phyloP scores from a whole-genome alignment of 2,329 filamentous ascomycete genomes.

The Trichoderma endophyticum region DNA sequence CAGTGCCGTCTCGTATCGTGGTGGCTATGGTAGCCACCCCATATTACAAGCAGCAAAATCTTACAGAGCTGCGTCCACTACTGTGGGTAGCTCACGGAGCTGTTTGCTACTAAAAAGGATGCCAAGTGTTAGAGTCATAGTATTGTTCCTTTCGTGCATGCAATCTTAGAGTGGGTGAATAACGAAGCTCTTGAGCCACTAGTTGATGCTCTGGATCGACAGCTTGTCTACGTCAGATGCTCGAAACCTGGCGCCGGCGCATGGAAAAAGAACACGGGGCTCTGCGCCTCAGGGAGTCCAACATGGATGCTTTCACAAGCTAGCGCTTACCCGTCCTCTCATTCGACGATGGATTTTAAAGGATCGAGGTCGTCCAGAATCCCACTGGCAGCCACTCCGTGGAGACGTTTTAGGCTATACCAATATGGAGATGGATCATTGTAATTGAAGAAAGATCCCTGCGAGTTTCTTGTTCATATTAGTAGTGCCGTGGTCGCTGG shows the following conservation, averaged over 20 bases:
- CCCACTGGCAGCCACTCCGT: background rate
- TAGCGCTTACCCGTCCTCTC: conserved; percentile 9
- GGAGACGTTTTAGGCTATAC: background rate
- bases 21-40: background rate
- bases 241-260: background rate
- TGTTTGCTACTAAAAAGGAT: background rate
- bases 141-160: background rate
- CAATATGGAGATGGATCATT: background rate
- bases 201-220: background rate
- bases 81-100: background rate
- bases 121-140: background rate
- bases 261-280: background rate
- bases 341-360: background rate
- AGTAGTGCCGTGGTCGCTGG: background rate
- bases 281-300: background rate
- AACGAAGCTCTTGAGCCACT: background rate
- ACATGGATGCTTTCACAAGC: background rate
- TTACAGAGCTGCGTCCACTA: background rate
- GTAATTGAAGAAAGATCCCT: background rate
- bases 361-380: background rate
- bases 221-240: background rate
- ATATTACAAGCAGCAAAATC: background rate
- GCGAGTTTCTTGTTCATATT: background rate
- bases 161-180: background rate
- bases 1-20: background rate